phyloP scores from a whole-genome alignment of 164 flowering plant genomes.

The Berberis vulgaris region DNA sequence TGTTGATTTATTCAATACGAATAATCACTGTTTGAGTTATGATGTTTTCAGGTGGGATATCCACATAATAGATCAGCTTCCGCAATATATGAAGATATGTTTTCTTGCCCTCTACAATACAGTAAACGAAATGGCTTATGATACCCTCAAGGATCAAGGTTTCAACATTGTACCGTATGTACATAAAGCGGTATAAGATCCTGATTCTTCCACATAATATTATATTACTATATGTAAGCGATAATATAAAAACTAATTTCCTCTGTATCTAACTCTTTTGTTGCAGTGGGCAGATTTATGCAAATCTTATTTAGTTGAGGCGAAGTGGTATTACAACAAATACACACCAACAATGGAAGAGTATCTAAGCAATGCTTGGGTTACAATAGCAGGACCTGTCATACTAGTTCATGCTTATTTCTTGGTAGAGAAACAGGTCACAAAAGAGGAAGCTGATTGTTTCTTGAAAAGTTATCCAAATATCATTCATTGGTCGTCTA shows the following conservation, averaged over 20 bases:
- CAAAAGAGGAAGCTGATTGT: not conserved
- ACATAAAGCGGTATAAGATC: no score
- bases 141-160: no score
- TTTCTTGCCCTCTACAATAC: no score
- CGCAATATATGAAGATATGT: no score
- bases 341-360: constrained; percentile 30
- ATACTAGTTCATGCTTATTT: constrained; percentile 22
- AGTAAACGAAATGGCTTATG: no score
- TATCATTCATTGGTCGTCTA: constrained; percentile 22
- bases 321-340: constrained; percentile 29
- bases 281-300: constrained; percentile 41
- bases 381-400: constrained; percentile 22
- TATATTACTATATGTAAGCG: no score
- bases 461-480: constrained; percentile 12
- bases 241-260: no score
- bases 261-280: no score
- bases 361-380: constrained; percentile 37
- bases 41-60: no score
- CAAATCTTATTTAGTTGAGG: constrained; percentile 33
- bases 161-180: no score
- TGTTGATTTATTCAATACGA: not conserved
- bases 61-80: no score
- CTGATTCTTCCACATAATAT: no score
- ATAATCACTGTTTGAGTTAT: not conserved
- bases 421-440: constrained; percentile 4